Percentiles rank a stretch among this genome's conserved stretches.
Evolutionary conservation across 2,329 filamentous ascomycete genomes (phyloP).

Genomic region (Phaeophleospora eucalypticola): DNA sequence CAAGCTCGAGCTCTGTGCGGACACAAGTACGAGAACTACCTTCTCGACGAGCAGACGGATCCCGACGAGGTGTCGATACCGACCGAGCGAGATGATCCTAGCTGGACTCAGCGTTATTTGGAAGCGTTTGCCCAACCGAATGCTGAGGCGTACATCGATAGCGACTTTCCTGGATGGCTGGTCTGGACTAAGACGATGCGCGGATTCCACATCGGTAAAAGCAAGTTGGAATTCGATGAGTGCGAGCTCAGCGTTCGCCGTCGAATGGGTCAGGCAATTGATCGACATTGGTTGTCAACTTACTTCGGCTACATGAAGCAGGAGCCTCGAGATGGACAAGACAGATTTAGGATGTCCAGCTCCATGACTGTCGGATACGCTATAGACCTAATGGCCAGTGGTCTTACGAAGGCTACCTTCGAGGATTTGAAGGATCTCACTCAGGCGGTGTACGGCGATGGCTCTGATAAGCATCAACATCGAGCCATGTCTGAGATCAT

Average conservation of each 20-base stretch:
- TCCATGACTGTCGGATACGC: conserved; percentile 83
- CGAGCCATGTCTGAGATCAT: conserved; percentile 92
- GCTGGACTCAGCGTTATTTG: conserved; percentile 76
- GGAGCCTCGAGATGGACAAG: conserved; percentile 78
- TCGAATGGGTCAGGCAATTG: conserved; percentile 76
- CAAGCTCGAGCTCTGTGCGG: conserved; percentile 81
- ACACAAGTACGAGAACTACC: conserved; percentile 82
- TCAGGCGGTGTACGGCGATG: conserved; percentile 76
- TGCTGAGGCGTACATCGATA: conserved; percentile 84
- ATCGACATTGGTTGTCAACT: conserved; percentile 77
- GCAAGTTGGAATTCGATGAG: conserved; percentile 72
- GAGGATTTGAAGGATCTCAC: conserved; percentile 83
- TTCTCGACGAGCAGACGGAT: conserved; percentile 74
- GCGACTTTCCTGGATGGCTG: conserved; percentile 91
- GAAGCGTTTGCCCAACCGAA: conserved; percentile 71
- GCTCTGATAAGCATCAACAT: conserved; percentile 95
- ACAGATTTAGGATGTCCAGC: conserved; percentile 85
- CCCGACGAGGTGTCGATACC: conserved; percentile 70
- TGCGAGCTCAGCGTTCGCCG: conserved; percentile 68
- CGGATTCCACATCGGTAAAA: conserved; percentile 69
- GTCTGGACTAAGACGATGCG: conserved; percentile 89
- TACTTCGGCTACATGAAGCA: conserved; percentile 95
- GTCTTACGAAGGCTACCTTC: conserved; percentile 71
- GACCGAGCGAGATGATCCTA: conserved; percentile 68
- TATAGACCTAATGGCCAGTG: conserved; percentile 84